phyloP scores from a whole-genome alignment of 495 filamentous ascomycete genomes.

The Pyronema omphalodes region DNA sequence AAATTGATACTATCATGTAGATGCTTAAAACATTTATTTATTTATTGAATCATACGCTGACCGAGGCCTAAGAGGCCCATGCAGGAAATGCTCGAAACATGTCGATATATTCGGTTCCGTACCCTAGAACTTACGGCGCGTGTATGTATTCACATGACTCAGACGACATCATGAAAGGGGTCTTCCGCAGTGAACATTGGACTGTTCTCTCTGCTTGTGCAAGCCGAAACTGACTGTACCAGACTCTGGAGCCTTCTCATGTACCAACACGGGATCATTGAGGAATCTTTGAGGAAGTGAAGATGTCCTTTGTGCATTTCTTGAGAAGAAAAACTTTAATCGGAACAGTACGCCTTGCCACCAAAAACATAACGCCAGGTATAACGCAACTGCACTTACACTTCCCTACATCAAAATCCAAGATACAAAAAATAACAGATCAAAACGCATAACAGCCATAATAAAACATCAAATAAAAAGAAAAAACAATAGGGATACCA shows the following conservation, averaged over 20 bases:
- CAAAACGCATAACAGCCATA: not conserved
- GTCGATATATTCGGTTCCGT: too few relatives aligned
- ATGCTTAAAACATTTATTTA: too few relatives aligned
- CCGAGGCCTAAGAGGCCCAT: too few relatives aligned
- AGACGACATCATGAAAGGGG: too few relatives aligned
- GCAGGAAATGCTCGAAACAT: too few relatives aligned
- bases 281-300: not conserved
- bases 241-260: not conserved
- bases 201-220: too few relatives aligned
- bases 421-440: not conserved
- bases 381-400: not conserved
- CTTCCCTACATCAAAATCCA: not conserved
- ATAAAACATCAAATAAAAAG: conserved; percentile 1
- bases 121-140: too few relatives aligned
- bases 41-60: too few relatives aligned
- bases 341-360: not conserved
- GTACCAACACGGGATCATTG: not conserved
- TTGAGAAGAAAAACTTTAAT: not conserved
- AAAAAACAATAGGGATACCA: not conserved
- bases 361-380: not conserved
- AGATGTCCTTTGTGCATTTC: not conserved
- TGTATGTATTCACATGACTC: too few relatives aligned
- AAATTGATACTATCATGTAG: too few relatives aligned
- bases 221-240: too few relatives aligned
- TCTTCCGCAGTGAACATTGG: too few relatives aligned